Conservation (phyloP, 495 filamentous ascomycete species). For the Hypoxylon rickii region DNA sequence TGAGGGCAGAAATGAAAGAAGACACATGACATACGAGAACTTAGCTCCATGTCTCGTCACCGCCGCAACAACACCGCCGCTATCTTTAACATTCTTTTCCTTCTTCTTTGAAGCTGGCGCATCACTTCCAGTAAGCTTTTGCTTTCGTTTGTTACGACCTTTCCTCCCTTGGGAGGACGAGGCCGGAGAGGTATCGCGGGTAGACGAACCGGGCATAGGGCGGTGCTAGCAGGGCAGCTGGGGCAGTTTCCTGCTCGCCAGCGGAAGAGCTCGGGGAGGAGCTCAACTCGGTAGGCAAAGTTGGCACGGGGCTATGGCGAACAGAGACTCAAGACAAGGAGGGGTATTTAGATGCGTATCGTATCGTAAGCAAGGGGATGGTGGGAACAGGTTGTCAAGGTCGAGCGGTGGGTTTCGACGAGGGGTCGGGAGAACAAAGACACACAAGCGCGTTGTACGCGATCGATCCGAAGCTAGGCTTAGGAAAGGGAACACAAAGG, state of each 20-base stretch:
- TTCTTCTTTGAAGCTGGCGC: slow-evolving; percentile 53
- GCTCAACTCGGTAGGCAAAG: slow-evolving; percentile 27
- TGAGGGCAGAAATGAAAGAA: not conserved
- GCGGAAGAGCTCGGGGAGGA: slow-evolving; percentile 37
- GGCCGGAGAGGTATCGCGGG: slow-evolving; percentile 38
- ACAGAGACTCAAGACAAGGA: not conserved
- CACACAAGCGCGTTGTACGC: slow-evolving; percentile 34
- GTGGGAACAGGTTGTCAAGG: not conserved
- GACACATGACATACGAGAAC: slow-evolving; percentile 48
- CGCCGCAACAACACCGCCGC: slow-evolving; percentile 55
- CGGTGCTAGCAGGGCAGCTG: slow-evolving; percentile 33
- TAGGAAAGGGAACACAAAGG: slow-evolving; percentile 18
- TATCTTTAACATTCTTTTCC: slow-evolving; percentile 58
- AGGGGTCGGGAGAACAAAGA: slow-evolving; percentile 27
- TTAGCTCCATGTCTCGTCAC: slow-evolving; percentile 57
- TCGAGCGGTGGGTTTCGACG: slow-evolving; percentile 16
- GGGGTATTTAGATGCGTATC: not conserved
- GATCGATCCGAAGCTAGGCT: slow-evolving; percentile 27
- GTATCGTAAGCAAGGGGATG: slow-evolving; percentile 11
- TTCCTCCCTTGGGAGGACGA: slow-evolving; percentile 36
- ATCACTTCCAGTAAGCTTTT: slow-evolving; percentile 38
- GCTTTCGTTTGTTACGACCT: slow-evolving; percentile 35
- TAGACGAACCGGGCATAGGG: slow-evolving; percentile 55
- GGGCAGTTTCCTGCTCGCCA: slow-evolving; percentile 48
- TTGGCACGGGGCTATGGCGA: slow-evolving; percentile 25